These are phyloP conservation scores for Xanthoconium purpureum DNA, from an alignment of 768 basidiomycete genomes.

Conservation along the genomic window DNA sequence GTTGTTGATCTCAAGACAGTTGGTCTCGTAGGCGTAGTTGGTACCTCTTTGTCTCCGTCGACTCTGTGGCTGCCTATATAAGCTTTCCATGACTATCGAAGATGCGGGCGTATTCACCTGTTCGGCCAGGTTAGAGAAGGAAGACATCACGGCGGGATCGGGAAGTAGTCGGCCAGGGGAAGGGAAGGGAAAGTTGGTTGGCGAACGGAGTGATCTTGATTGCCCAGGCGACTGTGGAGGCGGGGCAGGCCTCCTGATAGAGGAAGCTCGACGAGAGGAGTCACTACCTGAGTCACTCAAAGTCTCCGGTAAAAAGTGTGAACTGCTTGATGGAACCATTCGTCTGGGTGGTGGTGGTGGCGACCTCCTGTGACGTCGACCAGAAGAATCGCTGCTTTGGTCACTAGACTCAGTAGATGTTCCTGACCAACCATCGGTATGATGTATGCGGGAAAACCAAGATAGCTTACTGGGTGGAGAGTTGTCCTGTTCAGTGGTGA, in stretches of 20 bases:
- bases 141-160: not conserved
- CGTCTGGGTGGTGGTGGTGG: not conserved
- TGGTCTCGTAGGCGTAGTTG: not conserved
- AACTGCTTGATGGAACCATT: not conserved
- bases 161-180: not conserved
- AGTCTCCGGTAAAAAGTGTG: not conserved
- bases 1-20: not conserved
- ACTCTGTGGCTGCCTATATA: not conserved
- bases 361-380: not conserved
- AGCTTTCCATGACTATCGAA: not conserved
- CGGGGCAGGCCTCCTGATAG: constrained; percentile 2
- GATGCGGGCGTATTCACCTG: not conserved
- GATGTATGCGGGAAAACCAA: not conserved
- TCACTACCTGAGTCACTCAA: not conserved
- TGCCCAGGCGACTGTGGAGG: not conserved
- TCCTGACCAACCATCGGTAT: constrained; percentile 1
- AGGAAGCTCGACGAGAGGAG: not conserved
- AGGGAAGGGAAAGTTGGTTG: not conserved
- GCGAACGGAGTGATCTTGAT: not conserved
- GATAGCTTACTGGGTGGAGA: constrained; percentile 2
- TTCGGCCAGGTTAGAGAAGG: not conserved
- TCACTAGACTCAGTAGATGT: not conserved
- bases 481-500: not conserved
- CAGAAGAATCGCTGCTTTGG: not conserved
- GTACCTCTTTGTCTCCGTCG: not conserved